Conservation (phyloP, 176 grass and related monocot genomes). For the Oryza punctata region DNA sequence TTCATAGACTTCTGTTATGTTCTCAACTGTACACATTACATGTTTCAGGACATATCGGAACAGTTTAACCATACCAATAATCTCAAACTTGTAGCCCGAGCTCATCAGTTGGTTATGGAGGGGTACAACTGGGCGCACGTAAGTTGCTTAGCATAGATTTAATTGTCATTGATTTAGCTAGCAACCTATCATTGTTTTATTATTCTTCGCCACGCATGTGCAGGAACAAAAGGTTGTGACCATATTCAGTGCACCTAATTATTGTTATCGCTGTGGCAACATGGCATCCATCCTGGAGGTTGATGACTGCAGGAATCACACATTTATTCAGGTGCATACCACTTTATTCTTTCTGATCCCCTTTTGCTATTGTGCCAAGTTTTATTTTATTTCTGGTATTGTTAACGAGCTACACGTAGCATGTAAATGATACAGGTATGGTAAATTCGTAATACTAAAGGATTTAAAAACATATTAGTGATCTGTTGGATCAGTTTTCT, state of each 20-base stretch:
- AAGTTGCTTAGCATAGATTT: conserved; percentile 33
- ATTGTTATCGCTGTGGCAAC: conserved; percentile 87
- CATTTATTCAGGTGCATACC: conserved; percentile 72
- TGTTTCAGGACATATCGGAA: conserved; percentile 83
- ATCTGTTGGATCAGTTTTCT: not conserved
- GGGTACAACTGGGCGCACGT: conserved; percentile 92
- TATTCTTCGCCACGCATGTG: conserved; percentile 5
- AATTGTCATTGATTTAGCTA: not conserved
- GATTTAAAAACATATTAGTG: not conserved
- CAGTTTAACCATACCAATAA: conserved; percentile 92
- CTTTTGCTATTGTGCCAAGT: not conserved
- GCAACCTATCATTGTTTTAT: not conserved
- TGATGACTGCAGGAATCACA: conserved; percentile 79
- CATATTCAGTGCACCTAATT: conserved; percentile 93
- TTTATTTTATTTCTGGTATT: not conserved
- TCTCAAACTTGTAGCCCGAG: conserved; percentile 80
- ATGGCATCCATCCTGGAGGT: conserved; percentile 95
- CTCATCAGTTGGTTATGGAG: conserved; percentile 91
- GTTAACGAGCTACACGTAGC: not conserved
- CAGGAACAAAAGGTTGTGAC: conserved; percentile 93
- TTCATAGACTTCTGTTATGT: not conserved
- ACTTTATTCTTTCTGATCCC: not conserved
- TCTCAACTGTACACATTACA: not conserved
- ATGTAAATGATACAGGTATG: not conserved
- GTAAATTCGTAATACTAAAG: not conserved